Evolutionary conservation across 2,329 filamentous ascomycete genomes (phyloP).

Genomic region (Botrytis byssoidea): DNA sequence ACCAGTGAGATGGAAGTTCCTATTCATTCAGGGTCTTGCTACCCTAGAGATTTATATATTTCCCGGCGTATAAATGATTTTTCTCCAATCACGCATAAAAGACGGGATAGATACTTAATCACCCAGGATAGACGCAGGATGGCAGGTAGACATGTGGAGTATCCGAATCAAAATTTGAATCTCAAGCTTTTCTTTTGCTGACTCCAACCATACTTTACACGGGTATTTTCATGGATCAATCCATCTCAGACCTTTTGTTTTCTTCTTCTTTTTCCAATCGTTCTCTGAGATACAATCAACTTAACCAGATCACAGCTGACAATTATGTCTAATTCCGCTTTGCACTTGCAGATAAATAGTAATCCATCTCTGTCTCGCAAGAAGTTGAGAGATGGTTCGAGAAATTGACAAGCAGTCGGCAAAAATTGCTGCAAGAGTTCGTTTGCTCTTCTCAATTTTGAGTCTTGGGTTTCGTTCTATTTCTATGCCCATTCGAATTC

Average conservation of each 20-base stretch:
- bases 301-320: neutral
- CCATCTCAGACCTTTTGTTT: neutral
- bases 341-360: neutral
- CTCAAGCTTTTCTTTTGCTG: neutral
- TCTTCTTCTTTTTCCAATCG: neutral
- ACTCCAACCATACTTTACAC: neutral
- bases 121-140: no score
- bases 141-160: neutral
- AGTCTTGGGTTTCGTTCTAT: neutral
- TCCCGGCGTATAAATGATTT: neutral
- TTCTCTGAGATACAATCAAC: neutral
- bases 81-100: no score
- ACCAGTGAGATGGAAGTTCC: neutral
- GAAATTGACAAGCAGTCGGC: neutral
- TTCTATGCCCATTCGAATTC: neutral
- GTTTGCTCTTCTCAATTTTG: neutral
- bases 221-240: neutral
- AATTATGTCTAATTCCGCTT: neutral
- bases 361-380: neutral
- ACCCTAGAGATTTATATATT: neutral
- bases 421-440: neutral
- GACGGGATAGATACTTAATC: neutral
- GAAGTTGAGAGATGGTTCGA: neutral
- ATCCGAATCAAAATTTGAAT: neutral
- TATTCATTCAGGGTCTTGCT: neutral